These are phyloP conservation scores for Cystobasidium onofrii DNA, from an alignment of 768 basidiomycete genomes.

Conservation along the genomic window DNA sequence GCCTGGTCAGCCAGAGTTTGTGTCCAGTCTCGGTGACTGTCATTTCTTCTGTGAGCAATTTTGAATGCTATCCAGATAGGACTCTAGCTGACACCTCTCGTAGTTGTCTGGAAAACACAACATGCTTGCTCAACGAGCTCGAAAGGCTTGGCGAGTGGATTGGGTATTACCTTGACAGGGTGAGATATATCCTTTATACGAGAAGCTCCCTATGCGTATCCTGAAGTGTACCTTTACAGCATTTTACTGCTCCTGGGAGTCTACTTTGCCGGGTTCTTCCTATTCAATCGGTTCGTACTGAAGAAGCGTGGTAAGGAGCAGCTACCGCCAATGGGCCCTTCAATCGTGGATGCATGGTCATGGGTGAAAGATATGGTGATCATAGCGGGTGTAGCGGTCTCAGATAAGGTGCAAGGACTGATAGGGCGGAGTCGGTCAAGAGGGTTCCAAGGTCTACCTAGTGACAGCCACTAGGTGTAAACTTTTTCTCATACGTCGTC, in stretches of 20 bases:
- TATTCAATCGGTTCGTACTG: conserved; percentile 15
- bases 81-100: neutral
- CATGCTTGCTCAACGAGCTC: conserved; percentile 28
- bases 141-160: conserved; percentile 4
- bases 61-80: no score
- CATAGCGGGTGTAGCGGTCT: neutral
- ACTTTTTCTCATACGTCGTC: neutral
- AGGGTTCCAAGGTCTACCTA: conserved; percentile 14
- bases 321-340: conserved; percentile 20
- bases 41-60: conserved; percentile 13
- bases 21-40: neutral
- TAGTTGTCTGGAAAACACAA: conserved; percentile 15
- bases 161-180: conserved; percentile 19
- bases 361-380: conserved; percentile 18
- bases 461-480: neutral
- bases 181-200: no score
- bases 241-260: conserved; percentile 2
- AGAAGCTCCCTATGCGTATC: no score
- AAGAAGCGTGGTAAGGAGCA: conserved; percentile 21
- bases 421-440: conserved; percentile 3
- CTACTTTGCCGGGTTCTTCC: conserved; percentile 19
- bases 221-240: neutral
- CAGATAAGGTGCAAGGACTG: neutral
- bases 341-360: conserved; percentile 14
- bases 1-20: conserved; percentile 15